Evolutionary conservation across 169 alveolate genomes (phyloP).

Genomic region (Cryptosporidium andersoni): DNA sequence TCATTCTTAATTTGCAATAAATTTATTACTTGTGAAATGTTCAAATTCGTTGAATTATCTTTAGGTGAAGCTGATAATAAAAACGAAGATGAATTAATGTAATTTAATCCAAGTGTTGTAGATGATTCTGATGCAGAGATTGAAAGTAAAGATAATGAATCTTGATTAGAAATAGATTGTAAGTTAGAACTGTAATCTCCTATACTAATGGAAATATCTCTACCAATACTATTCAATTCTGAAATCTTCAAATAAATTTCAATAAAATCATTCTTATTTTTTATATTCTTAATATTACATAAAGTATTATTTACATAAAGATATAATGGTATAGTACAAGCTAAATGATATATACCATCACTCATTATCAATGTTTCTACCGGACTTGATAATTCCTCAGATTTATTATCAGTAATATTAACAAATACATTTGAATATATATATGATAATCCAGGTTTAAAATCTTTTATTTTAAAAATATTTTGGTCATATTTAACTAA

Average conservation of each 20-base stretch:
- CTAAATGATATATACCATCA: neutral
- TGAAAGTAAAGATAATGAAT: neutral
- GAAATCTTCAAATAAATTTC: neutral
- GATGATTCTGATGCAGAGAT: too few relatives aligned
- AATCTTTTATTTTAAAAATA: neutral
- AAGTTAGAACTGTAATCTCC: neutral
- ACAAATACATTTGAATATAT: neutral
- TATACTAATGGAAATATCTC: neutral
- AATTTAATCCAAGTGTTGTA: neutral
- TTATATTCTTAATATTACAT: neutral
- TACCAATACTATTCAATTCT: neutral
- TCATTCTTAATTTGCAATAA: neutral
- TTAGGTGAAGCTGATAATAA: slow-evolving; percentile 27
- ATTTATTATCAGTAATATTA: too few relatives aligned
- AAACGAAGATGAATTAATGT: slow-evolving; percentile 5
- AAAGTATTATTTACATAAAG: neutral
- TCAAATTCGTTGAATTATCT: neutral
- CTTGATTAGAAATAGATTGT: neutral
- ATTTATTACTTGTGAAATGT: slow-evolving; percentile 7
- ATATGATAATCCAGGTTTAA: neutral
- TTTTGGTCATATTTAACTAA: neutral
- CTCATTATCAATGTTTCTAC: too few relatives aligned
- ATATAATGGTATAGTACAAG: slow-evolving; percentile 2
- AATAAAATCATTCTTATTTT: neutral
- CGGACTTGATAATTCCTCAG: too few relatives aligned